Evolutionary conservation across 352 stramenopile genomes (phyloP).

Genomic region (Globisporangium takayamanum): DNA sequence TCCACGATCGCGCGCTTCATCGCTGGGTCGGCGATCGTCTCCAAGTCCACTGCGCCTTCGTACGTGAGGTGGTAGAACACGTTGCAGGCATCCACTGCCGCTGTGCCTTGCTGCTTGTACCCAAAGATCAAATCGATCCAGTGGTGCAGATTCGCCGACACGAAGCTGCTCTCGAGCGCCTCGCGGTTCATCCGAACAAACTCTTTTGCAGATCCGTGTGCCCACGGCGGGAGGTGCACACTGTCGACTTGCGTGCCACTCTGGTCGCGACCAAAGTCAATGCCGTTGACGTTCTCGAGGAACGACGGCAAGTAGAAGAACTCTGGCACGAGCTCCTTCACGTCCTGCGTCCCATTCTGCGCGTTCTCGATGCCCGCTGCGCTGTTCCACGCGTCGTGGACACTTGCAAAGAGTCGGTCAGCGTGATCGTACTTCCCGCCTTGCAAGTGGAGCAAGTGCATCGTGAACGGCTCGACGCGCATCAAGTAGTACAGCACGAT

Average conservation of each 20-base stretch:
- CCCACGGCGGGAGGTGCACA: constrained; percentile 92
- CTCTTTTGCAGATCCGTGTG: constrained; percentile 87
- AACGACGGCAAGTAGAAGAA: constrained; percentile 96
- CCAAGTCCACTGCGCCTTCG: constrained; percentile 95
- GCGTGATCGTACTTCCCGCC: constrained; percentile 97
- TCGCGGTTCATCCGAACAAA: constrained; percentile 95
- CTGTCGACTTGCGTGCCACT: constrained; percentile 83
- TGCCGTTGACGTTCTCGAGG: constrained; percentile 93
- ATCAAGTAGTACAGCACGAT: constrained; percentile 98
- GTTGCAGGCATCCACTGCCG: constrained; percentile 93
- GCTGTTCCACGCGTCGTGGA: constrained; percentile 90
- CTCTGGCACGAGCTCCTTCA: constrained; percentile 99
- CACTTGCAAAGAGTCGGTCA: constrained; percentile 95
- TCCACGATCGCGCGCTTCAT: constrained; percentile 85
- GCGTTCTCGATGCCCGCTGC: constrained; percentile 51
- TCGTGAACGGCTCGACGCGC: constrained; percentile 94
- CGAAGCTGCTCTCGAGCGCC: constrained; percentile 94
- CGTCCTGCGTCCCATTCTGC: constrained; percentile 89
- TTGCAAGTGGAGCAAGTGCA: constrained; percentile 92
- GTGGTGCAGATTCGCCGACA: constrained; percentile 93
- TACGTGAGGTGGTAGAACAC: constrained; percentile 98
- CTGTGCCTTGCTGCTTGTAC: constrained; percentile 91
- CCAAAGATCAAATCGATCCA: constrained; percentile 99
- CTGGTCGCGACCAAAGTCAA: constrained; percentile 91
- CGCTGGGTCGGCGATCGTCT: constrained; percentile 56